A percentile compares a stretch with the other conserved stretches of the same genome.
These are phyloP conservation scores for Paspalum notatum DNA, from an alignment of 176 grass and related monocot genomes.

Conservation along the genomic window DNA sequence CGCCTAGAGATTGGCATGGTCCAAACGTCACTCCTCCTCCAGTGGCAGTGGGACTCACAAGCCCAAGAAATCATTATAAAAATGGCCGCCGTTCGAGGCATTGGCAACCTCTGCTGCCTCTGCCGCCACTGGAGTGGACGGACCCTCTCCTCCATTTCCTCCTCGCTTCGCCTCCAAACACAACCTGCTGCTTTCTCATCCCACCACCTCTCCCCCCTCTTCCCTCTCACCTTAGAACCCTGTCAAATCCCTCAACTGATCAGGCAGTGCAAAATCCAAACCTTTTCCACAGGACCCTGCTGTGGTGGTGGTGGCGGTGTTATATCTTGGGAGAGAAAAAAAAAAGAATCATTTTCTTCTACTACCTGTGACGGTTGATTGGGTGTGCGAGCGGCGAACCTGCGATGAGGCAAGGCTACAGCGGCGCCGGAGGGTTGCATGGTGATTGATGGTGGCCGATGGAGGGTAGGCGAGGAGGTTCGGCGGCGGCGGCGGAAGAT, in stretches of 20 bases:
- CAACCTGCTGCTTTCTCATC: slow-evolving; percentile 19
- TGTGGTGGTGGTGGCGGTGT: not conserved
- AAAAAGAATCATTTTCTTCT: slow-evolving; percentile 23
- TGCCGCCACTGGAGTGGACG: slow-evolving; percentile 43
- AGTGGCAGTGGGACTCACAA: slow-evolving; percentile 45
- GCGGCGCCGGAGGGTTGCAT: slow-evolving; percentile 4
- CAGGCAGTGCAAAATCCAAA: slow-evolving; percentile 33
- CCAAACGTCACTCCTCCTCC: slow-evolving; percentile 89
- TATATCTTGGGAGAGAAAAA: not conserved
- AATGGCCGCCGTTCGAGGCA: slow-evolving; percentile 62
- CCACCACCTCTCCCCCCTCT: not conserved
- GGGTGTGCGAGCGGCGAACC: slow-evolving; percentile 20
- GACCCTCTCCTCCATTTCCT: slow-evolving; percentile 29
- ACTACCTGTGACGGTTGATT: slow-evolving; percentile 13
- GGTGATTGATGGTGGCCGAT: slow-evolving; percentile 53
- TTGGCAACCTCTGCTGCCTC: slow-evolving; percentile 39
- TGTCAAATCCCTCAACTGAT: slow-evolving; percentile 43
- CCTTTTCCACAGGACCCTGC: not conserved
- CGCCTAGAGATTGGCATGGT: slow-evolving; percentile 70
- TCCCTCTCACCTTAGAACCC: not conserved
- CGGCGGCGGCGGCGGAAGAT: slow-evolving; percentile 37
- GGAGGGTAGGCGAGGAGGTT: slow-evolving; percentile 54
- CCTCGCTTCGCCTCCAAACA: slow-evolving; percentile 46
- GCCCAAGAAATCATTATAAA: slow-evolving; percentile 48
- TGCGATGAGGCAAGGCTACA: slow-evolving; percentile 1